These are phyloP conservation scores for Bathelium albidoporum DNA, from an alignment of 495 filamentous ascomycete genomes.

Conservation along the genomic window DNA sequence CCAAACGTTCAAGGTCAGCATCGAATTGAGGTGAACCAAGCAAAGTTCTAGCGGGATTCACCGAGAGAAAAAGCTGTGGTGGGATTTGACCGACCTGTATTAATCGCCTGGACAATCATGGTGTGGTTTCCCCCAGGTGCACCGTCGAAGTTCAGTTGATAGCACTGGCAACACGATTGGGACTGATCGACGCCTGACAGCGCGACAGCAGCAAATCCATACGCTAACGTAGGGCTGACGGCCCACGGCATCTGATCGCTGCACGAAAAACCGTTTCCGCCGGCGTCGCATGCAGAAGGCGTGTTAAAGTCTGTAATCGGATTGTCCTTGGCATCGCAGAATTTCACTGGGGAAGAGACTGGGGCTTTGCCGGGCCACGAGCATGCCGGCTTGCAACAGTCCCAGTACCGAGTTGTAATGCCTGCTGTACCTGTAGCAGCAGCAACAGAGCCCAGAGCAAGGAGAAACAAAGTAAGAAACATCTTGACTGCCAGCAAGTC, in stretches of 20 bases:
- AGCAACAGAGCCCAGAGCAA: conserved; percentile 5
- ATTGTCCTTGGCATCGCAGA: conserved; percentile 48
- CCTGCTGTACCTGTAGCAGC: conserved; percentile 27
- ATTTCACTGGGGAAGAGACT: conserved; percentile 40
- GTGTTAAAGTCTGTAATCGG: conserved; percentile 32
- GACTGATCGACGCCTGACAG: conserved; percentile 43
- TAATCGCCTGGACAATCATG: conserved; percentile 60
- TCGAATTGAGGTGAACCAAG: not conserved
- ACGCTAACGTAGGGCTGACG: conserved; percentile 43
- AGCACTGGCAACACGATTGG: conserved; percentile 58
- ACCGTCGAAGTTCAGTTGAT: conserved; percentile 33
- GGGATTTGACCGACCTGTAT: conserved; percentile 37
- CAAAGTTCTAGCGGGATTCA: not conserved
- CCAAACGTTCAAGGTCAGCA: not conserved
- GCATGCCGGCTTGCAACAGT: conserved; percentile 61
- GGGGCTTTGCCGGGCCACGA: conserved; percentile 49
- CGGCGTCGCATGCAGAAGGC: conserved; percentile 38
- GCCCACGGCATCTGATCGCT: conserved; percentile 53
- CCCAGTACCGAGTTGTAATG: conserved; percentile 57
- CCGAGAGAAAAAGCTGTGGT: not conserved
- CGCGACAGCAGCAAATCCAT: conserved; percentile 55
- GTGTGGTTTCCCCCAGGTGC: conserved; percentile 20
- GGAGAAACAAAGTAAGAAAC: not conserved
- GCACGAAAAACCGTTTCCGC: conserved; percentile 54
- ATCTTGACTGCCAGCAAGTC: not conserved